Percentiles rank a stretch among this genome's conserved stretches.
phyloP scores from a whole-genome alignment of 169 alveolate genomes.

The Eimeria brunetti region DNA sequence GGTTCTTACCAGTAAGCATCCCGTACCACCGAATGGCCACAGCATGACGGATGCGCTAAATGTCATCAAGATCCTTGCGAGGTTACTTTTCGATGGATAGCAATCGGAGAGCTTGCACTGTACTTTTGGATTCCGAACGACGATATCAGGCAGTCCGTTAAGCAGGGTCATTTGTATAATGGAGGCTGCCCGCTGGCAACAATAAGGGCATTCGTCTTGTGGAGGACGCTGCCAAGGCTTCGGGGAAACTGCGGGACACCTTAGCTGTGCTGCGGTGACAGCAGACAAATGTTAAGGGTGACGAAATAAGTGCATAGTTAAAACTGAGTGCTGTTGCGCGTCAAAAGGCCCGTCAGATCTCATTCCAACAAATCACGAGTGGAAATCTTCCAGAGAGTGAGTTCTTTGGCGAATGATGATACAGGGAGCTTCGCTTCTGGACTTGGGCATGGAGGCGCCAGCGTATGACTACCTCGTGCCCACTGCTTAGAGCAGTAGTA shows the following conservation, averaged over 20 bases:
- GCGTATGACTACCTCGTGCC: background rate
- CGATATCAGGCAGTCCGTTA: background rate
- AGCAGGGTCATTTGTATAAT: background rate
- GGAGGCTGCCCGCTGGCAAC: background rate
- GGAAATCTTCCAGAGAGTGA: background rate
- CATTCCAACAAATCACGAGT: background rate
- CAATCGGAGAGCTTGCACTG: background rate
- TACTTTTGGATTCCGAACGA: background rate
- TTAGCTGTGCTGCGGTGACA: too few species aligned
- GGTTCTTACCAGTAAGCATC: background rate
- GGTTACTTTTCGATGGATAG: background rate
- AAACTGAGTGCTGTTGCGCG: too few species aligned
- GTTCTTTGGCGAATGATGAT: background rate
- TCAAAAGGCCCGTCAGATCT: too few species aligned
- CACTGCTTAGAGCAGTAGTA: background rate
- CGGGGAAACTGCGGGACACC: background rate
- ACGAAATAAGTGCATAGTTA: too few species aligned
- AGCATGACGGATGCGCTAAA: background rate
- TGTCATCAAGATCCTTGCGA: background rate
- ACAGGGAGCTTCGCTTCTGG: background rate
- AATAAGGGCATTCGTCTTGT: background rate
- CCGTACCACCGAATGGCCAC: background rate
- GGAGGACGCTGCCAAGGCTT: background rate
- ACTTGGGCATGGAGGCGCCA: background rate
- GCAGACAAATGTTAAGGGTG: too few species aligned